A percentile compares a stretch with the other conserved stretches of the same genome.
Conservation (phyloP, 768 basidiomycete genomes). For the Mycena kentingensis region DNA sequence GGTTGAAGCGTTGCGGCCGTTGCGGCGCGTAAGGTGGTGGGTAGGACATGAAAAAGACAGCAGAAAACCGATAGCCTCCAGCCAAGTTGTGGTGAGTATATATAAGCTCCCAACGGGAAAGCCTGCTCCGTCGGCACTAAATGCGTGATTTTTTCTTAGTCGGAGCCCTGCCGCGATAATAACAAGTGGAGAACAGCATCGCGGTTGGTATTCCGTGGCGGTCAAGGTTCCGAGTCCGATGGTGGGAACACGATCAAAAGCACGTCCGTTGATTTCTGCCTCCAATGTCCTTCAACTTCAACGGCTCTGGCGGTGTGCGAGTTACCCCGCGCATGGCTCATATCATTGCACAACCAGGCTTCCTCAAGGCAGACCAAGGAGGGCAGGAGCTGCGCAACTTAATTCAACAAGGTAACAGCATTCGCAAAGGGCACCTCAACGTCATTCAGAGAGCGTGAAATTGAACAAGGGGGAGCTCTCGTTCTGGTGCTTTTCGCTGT, state of each 20-base stretch:
- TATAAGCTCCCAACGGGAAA: no score
- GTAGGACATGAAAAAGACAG: no score
- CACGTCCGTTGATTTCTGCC: background rate
- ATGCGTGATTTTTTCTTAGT: no score
- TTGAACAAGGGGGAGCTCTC: no score
- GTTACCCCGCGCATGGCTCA: conserved; percentile 32
- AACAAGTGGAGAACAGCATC: no score
- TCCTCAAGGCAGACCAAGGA: conserved; percentile 25
- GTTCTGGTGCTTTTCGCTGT: no score
- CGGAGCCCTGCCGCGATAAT: no score
- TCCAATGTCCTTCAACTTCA: background rate
- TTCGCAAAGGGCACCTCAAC: background rate
- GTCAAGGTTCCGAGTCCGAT: no score
- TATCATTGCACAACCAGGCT: conserved; percentile 33
- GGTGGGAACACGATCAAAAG: background rate
- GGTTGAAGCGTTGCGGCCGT: background rate
- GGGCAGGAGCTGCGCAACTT: conserved; percentile 32
- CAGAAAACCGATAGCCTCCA: no score
- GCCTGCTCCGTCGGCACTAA: no score
- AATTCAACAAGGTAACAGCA: conserved; percentile 28
- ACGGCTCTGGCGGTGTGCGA: conserved; percentile 30
- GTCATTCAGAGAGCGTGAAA: background rate
- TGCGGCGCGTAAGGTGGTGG: background rate
- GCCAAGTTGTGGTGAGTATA: no score
- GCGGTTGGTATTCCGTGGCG: no score